Conservation (phyloP, 805 yeast species). For the Barnettozyma salicaria region DNA sequence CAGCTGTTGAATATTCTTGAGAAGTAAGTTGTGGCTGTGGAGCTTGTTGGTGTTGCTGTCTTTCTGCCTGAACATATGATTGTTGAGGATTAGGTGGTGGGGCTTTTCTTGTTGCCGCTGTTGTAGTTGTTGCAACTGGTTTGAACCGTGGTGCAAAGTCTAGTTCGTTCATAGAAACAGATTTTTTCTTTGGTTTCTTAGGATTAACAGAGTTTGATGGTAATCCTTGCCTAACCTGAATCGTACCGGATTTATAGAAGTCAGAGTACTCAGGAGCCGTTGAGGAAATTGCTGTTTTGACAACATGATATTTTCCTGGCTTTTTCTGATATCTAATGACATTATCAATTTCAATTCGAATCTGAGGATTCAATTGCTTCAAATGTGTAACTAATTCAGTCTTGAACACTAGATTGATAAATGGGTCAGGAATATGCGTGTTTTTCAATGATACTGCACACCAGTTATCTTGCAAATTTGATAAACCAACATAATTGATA, state of each 20-base stretch:
- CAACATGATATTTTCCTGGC: conserved; percentile 70
- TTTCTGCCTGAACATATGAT: too few relatives aligned
- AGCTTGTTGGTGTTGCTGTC: conserved; percentile 13
- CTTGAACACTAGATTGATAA: conserved; percentile 77
- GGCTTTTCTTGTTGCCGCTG: conserved; percentile 21
- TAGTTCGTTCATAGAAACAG: conserved; percentile 17
- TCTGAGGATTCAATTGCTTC: conserved; percentile 50
- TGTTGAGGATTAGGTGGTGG: conserved; percentile 28
- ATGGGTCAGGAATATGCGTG: conserved; percentile 60
- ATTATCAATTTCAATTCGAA: conserved; percentile 61
- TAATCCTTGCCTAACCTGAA: conserved; percentile 72
- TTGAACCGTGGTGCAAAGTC: conserved; percentile 28
- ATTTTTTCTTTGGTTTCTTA: conserved; percentile 56
- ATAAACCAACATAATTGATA: conserved; percentile 59
- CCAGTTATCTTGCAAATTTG: conserved; percentile 90
- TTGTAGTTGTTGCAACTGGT: conserved; percentile 13
- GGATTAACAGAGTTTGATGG: conserved; percentile 69
- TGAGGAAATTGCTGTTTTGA: conserved; percentile 60
- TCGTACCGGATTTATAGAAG: conserved; percentile 80
- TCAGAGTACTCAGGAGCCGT: conserved; percentile 67
- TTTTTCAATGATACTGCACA: conserved; percentile 45
- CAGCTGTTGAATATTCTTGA: conserved; percentile 18
- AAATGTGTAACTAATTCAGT: conserved; percentile 81
- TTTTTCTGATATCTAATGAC: conserved; percentile 83
- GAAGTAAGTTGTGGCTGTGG: conserved; percentile 6